Percentiles rank a stretch among this genome's conserved stretches.
Evolutionary conservation across 2,329 filamentous ascomycete genomes (phyloP).

Genomic region (Rhexocercosporidium sp.): DNA sequence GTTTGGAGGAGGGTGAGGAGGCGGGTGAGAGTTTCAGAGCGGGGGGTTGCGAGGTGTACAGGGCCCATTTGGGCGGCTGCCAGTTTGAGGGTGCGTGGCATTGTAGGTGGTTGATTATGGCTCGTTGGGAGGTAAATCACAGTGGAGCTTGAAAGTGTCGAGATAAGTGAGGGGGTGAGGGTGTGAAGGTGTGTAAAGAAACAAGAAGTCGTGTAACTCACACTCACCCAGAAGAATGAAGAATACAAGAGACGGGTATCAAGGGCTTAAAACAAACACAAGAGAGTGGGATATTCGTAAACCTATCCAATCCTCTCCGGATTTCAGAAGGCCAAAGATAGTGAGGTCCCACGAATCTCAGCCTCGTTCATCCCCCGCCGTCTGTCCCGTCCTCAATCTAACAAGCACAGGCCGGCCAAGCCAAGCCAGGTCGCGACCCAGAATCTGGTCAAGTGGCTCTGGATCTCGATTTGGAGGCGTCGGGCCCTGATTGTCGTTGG

Average conservation of each 20-base stretch:
- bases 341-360: conserved; percentile 2
- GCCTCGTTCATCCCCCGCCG: background rate
- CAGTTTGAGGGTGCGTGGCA: conserved; percentile 50
- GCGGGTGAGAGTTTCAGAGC: conserved; percentile 50
- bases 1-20: conserved; percentile 55
- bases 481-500: background rate
- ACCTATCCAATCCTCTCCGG: background rate
- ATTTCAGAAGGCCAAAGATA: conserved; percentile 1
- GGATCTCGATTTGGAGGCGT: background rate
- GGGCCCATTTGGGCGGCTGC: conserved; percentile 60
- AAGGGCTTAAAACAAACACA: background rate
- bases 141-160: background rate
- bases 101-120: conserved; percentile 24
- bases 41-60: conserved; percentile 49
- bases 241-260: background rate
- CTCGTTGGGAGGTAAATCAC: background rate
- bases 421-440: too few species aligned
- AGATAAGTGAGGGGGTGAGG: background rate
- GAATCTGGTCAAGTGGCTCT: background rate
- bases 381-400: background rate
- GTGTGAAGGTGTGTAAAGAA: background rate
- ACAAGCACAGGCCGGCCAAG: too few species aligned
- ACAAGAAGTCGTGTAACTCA: background rate
- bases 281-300: background rate
- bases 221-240: background rate